Base-by-base conservation (phyloP, 176 grass and related monocot species). In the Bromus sterilis region DNA sequence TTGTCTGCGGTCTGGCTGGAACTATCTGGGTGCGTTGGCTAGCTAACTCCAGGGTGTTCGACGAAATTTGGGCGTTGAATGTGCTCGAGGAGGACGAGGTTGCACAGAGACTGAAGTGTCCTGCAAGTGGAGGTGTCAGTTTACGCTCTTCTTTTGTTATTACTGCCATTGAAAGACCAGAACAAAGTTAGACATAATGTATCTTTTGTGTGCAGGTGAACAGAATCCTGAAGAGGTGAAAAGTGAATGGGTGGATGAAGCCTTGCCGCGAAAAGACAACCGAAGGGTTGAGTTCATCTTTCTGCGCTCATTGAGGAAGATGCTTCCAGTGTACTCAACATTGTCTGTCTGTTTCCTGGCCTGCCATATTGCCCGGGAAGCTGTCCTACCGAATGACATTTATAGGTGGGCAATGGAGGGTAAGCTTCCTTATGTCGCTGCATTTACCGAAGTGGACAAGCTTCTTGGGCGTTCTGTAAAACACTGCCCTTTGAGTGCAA, bases 281-380 rank as follows among this genome's bases (percentile, higher is more conserved):
- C 42, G 53, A 25, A 85, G 48, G 32, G 30, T 75, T 56, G 80
- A 91, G 72, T 87, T 87, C 78, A 20, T 84, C 30, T 87, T 90
- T 79, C 44, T 84, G 56, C 92, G 69, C 32, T 87, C 87, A 66
- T 58, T 97, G 80, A 90, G 88, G 76, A 94, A 26, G 86, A 70
- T 67, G 42, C 71, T 97, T 29, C 95, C 92, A 6, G 24, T 94
- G 48, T 97, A 97, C 85, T 94, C 92, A 66, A 90, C 95, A 53
- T 41, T 97, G 53, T 83, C 92, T 46, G 87, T 97, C 64, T 92
- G 80, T 55, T 91, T 94, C 46, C 44, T 97, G 62, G 88, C 85
- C 41, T 97, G 95, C 56, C 92, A 92, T 90, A 42, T 92, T 68
- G 83, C 88, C 75, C 86, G 92, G 20, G 92, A 92, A 83, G 83